Conservation (phyloP, 1,284 basidiomycete species). For the Ceratobasidium papillatum region DNA sequence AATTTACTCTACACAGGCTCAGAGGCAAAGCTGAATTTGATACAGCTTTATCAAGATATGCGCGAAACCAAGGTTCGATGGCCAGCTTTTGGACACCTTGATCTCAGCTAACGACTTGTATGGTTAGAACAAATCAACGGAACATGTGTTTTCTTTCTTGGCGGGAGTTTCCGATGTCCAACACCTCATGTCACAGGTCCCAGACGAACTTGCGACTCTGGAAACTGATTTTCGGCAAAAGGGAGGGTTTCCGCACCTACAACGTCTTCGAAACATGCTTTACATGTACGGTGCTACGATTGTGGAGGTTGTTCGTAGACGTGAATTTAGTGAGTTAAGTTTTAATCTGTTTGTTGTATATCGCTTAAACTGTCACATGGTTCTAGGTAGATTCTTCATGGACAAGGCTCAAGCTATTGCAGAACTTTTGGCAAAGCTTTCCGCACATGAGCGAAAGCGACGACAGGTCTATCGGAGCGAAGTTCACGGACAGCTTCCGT, state of each 20-base stretch:
- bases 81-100: background rate
- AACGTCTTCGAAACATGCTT: conserved; percentile 86
- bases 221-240: conserved; percentile 75
- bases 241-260: conserved; percentile 89
- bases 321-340: conserved; percentile 76
- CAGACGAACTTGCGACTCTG: conserved; percentile 66
- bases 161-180: conserved; percentile 79
- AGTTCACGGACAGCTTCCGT: conserved; percentile 81
- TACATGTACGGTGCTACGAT: conserved; percentile 94
- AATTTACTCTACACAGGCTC: background rate
- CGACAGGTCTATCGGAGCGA: conserved; percentile 81
- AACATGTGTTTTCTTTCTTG: conserved; percentile 70
- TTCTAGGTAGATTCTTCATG: conserved; percentile 75
- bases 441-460: conserved; percentile 72
- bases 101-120: background rate
- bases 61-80: conserved; percentile 33
- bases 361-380: background rate
- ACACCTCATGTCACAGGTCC: conserved; percentile 75
- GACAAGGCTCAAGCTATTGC: conserved; percentile 79
- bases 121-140: conserved; percentile 76
- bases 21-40: background rate
- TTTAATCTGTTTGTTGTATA: background rate
- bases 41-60: conserved; percentile 19
- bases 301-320: conserved; percentile 88
- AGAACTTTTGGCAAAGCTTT: conserved; percentile 55